Evolutionary conservation across 371 early-diverging fungal species (phyloP).

Genomic region (Capillidium heterosporum): DNA sequence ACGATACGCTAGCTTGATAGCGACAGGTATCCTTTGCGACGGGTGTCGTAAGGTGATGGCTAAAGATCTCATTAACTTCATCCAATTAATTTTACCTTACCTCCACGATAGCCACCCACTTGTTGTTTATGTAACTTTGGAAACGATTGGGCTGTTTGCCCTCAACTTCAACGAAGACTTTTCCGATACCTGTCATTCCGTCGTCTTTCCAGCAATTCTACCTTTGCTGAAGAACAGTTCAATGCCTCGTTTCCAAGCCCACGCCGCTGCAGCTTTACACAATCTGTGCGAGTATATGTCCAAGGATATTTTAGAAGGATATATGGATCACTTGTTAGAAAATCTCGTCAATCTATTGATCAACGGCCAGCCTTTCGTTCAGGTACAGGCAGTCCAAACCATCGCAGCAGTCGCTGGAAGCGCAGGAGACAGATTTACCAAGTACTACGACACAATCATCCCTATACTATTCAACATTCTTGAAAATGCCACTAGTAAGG

Average conservation of each 20-base stretch:
- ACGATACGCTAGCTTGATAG: slow-evolving; percentile 86
- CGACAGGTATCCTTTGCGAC: slow-evolving; percentile 88
- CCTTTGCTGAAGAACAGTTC: slow-evolving; percentile 64
- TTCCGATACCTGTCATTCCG: slow-evolving; percentile 61
- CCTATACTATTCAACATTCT: slow-evolving; percentile 76
- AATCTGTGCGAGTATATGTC: slow-evolving; percentile 85
- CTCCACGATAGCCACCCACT: slow-evolving; percentile 85
- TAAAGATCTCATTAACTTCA: slow-evolving; percentile 66
- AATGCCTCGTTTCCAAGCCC: slow-evolving; percentile 77
- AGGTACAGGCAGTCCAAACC: slow-evolving; percentile 93
- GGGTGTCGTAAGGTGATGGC: slow-evolving; percentile 87
- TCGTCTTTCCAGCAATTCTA: slow-evolving; percentile 56
- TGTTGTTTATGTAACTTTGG: slow-evolving; percentile 90
- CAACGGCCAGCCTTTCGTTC: slow-evolving; percentile 69
- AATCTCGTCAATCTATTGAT: slow-evolving; percentile 63
- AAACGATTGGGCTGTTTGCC: slow-evolving; percentile 89
- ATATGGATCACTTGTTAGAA: slow-evolving; percentile 73
- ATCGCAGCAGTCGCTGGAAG: slow-evolving; percentile 94
- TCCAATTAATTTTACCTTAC: slow-evolving; percentile 60
- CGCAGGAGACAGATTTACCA: slow-evolving; percentile 69
- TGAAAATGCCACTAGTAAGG: slow-evolving; percentile 55
- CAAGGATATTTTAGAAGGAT: slow-evolving; percentile 59
- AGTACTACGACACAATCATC: slow-evolving; percentile 86
- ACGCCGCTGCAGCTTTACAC: slow-evolving; percentile 90
- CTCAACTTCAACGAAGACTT: slow-evolving; percentile 83